Conservation (phyloP, 1,284 basidiomycete species). For the Puccinia brachypodii region DNA sequence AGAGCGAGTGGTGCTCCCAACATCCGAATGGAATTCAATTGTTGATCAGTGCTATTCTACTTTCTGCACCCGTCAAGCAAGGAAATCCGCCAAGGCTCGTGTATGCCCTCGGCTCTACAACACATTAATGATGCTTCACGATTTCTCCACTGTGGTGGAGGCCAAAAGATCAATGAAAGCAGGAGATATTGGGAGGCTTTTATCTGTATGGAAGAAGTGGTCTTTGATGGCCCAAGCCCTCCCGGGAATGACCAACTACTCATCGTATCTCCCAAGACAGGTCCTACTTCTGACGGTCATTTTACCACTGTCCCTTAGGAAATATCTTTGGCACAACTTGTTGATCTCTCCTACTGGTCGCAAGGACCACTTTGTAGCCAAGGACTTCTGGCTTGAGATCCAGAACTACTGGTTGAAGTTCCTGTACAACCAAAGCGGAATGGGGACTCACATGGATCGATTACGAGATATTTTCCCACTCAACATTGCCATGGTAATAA, state of each 20-base stretch:
- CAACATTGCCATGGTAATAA: not conserved
- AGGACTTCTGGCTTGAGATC: slow-evolving; percentile 5
- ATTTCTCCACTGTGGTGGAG: slow-evolving; percentile 10
- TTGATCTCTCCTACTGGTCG: not conserved
- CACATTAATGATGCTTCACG: not conserved
- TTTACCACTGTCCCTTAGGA: not conserved
- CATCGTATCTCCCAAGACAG: slow-evolving; percentile 11
- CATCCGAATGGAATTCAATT: no score
- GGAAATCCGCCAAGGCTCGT: not conserved
- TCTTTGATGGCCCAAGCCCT: not conserved
- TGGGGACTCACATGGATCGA: not conserved
- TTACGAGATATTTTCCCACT: not conserved
- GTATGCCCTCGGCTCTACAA: not conserved
- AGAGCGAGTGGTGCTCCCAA: no score
- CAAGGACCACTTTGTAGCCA: not conserved
- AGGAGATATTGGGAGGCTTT: slow-evolving; percentile 10
- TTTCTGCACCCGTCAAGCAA: not conserved
- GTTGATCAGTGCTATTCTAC: slow-evolving; percentile 14
- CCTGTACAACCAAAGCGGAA: not conserved
- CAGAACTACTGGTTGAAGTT: slow-evolving; percentile 20
- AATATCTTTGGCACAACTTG: not conserved
- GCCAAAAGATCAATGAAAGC: not conserved
- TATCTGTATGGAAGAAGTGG: slow-evolving; percentile 17
- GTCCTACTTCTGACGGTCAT: not conserved
- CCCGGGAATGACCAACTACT: not conserved